A percentile compares a stretch with the other conserved stretches of the same genome.
phyloP scores from a whole-genome alignment of 305 asterid species.

The Fraxinus xanthoxyloides region DNA sequence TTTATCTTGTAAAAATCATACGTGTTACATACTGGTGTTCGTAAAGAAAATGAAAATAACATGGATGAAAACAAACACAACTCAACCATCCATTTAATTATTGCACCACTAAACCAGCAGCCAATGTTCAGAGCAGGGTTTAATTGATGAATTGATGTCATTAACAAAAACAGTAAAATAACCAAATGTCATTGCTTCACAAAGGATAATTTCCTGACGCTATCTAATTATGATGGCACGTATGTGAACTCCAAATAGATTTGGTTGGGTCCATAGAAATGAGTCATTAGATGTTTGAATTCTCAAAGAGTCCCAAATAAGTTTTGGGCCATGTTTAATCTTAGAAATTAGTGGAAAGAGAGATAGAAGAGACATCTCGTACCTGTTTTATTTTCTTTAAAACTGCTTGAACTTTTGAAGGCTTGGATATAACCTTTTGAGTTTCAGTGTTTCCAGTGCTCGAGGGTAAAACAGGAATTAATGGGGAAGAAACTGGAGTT shows the following conservation, averaged over 20 bases:
- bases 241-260: background rate
- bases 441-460: conserved; percentile 59
- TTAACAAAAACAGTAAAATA: background rate
- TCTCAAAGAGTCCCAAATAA: conserved; percentile 6
- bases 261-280: background rate
- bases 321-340: background rate
- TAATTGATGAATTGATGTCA: background rate
- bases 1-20: background rate
- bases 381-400: conserved; percentile 88
- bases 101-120: background rate
- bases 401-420: conserved; percentile 75
- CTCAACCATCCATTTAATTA: background rate
- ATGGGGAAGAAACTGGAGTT: conserved; percentile 78
- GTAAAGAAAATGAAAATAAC: background rate
- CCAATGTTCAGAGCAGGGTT: background rate
- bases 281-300: background rate
- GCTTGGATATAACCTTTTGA: conserved; percentile 55
- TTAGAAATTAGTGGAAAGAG: conserved; percentile 1
- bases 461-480: conserved; percentile 62
- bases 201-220: conserved; percentile 8
- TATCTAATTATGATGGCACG: background rate
- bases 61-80: conserved; percentile 1
- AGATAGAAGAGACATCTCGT: conserved; percentile 1
- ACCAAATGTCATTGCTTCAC: background rate
- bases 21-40: background rate